Evolutionary conservation across 2,329 filamentous ascomycete genomes (phyloP).

Genomic region (Penicillium sp.): DNA sequence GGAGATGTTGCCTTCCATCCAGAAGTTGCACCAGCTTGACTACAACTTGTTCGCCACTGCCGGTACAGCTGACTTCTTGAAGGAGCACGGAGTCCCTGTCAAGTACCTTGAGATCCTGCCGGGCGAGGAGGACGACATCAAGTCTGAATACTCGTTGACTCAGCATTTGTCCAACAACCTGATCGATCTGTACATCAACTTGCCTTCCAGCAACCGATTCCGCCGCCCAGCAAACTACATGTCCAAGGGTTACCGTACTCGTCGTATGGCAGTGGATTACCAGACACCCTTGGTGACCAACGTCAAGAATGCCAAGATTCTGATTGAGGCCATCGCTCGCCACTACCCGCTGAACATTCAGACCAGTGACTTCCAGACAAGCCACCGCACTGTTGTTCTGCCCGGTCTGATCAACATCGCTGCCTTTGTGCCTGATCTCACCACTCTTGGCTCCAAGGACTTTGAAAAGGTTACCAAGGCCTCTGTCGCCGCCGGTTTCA

Average conservation of each 20-base stretch:
- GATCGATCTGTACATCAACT: conserved; percentile 97
- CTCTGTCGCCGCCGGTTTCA: conserved; percentile 69
- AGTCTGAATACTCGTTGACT: conserved; percentile 92
- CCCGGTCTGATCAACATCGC: conserved; percentile 73
- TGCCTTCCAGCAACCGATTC: conserved; percentile 98
- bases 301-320: conserved; percentile 97
- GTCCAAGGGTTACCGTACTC: conserved; percentile 93
- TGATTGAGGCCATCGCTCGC: conserved; percentile 87
- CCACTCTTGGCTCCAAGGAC: conserved; percentile 58
- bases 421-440: conserved; percentile 71
- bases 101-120: conserved; percentile 88
- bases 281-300: conserved; percentile 97
- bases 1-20: conserved; percentile 89
- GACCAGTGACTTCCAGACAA: conserved; percentile 85
- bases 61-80: conserved; percentile 92
- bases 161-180: conserved; percentile 96
- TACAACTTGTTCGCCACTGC: conserved; percentile 96
- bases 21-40: conserved; percentile 81
- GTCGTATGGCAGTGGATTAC: conserved; percentile 96
- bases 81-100: conserved; percentile 84
- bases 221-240: conserved; percentile 95
- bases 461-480: conserved; percentile 65
- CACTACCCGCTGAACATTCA: conserved; percentile 80
- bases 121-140: conserved; percentile 72
- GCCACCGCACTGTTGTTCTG: conserved; percentile 67